These are phyloP conservation scores for Aspergillus costaricaensis DNA, from an alignment of 2,329 filamentous ascomycete genomes.

Conservation along the genomic window DNA sequence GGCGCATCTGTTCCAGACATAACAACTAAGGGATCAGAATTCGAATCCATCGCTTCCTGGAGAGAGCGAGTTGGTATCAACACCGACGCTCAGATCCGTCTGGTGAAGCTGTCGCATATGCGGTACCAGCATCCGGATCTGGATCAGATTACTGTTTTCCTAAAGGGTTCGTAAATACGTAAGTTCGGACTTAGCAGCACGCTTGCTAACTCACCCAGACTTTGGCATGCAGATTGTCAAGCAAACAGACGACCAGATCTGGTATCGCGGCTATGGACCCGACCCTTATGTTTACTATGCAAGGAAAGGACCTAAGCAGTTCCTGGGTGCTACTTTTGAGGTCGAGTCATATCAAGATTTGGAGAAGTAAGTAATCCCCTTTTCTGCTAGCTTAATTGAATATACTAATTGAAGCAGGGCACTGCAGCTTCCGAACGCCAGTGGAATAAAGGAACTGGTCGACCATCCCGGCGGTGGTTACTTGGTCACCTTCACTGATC, in stretches of 20 bases:
- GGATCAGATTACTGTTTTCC: constrained; percentile 44
- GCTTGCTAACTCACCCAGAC: constrained; percentile 9
- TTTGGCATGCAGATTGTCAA: constrained; percentile 42
- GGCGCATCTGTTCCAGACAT: constrained; percentile 21
- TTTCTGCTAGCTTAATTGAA: too few species aligned
- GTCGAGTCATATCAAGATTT: constrained; percentile 48
- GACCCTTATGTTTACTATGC: constrained; percentile 28
- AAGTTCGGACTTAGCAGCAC: too few species aligned
- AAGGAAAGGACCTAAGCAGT: constrained; percentile 18
- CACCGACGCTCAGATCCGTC: constrained; percentile 48
- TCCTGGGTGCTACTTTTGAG: constrained; percentile 46
- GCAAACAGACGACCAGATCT: constrained; percentile 25
- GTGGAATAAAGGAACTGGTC: constrained; percentile 32
- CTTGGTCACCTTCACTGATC: constrained; percentile 41
- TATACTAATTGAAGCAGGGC: constrained; percentile 13
- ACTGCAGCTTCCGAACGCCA: constrained; percentile 30
- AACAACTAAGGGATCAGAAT: constrained; percentile 21
- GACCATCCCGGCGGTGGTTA: constrained; percentile 45
- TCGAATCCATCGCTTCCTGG: constrained; percentile 23
- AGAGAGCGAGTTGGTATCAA: constrained; percentile 40
- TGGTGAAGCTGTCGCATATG: constrained; percentile 55
- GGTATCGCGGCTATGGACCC: constrained; percentile 24
- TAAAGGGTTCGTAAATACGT: constrained; percentile 13
- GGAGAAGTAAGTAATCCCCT: constrained; percentile 34
- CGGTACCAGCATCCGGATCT: constrained; percentile 58